Conservation (phyloP, 805 yeast genomes). For the Tetrapisispora taiwanensis region DNA sequence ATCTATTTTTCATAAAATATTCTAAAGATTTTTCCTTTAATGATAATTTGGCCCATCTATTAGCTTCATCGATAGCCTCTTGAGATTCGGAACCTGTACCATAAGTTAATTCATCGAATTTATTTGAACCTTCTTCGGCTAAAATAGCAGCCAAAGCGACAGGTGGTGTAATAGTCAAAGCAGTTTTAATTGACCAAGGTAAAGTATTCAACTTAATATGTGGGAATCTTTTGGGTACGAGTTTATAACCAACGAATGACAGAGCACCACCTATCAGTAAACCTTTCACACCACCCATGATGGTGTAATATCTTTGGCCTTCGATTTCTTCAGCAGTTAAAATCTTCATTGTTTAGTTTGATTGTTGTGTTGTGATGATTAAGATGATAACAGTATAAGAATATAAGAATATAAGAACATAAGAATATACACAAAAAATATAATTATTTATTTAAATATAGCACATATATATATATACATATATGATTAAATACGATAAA, state of each 20-base stretch:
- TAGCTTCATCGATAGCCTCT: slow-evolving; percentile 36
- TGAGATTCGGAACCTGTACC: slow-evolving; percentile 24
- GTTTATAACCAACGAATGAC: slow-evolving; percentile 45
- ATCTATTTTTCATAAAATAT: slow-evolving; percentile 44
- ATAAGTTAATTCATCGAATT: slow-evolving; percentile 54
- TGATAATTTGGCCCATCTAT: slow-evolving; percentile 44
- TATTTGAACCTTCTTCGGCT: slow-evolving; percentile 63
- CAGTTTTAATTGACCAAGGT: slow-evolving; percentile 54
- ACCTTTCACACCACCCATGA: slow-evolving; percentile 55
- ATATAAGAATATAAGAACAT: no score
- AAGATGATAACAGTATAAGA: no score
- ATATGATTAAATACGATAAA: no score
- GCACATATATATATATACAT: no score
- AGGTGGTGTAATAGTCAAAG: slow-evolving; percentile 59
- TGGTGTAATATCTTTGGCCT: slow-evolving; percentile 51
- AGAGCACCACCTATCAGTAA: slow-evolving; percentile 43
- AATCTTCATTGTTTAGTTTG: slow-evolving; percentile 44
- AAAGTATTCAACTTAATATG: slow-evolving; percentile 31
- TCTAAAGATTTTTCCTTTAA: slow-evolving; percentile 41
- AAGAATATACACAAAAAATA: no score
- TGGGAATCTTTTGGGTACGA: slow-evolving; percentile 41
- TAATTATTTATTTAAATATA: no score
- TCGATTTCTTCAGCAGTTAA: slow-evolving; percentile 54
- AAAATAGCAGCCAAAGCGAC: slow-evolving; percentile 48
- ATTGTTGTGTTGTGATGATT: not conserved